Percentiles rank a stretch among this genome's conserved stretches.
Conservation (phyloP, 2,329 filamentous ascomycete species). For the Pestalotiopsis sp. region DNA sequence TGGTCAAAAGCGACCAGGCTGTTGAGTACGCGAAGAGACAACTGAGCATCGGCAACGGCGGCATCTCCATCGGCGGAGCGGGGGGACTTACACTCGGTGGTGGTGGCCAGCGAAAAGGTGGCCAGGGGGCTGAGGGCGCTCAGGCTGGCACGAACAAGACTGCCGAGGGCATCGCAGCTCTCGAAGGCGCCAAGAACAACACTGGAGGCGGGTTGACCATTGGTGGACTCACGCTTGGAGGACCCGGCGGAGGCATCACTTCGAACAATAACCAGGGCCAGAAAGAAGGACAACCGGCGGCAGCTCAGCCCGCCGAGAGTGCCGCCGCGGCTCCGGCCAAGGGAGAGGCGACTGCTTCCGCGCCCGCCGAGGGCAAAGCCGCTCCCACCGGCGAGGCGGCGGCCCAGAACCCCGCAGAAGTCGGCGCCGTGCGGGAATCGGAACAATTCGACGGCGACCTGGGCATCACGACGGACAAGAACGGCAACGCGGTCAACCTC, state of each 20-base stretch:
- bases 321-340: neutral
- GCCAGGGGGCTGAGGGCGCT: neutral
- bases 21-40: slow-evolving; percentile 3
- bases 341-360: neutral
- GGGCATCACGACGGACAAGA: slow-evolving; percentile 18
- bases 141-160: slow-evolving; percentile 3
- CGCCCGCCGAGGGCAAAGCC: slow-evolving; percentile 1
- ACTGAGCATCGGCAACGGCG: neutral
- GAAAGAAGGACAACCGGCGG: slow-evolving; percentile 1
- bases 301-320: slow-evolving; percentile 1
- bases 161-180: slow-evolving; percentile 2
- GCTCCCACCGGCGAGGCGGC: slow-evolving; percentile 2
- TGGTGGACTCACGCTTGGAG: slow-evolving; percentile 2
- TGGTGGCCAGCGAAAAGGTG: neutral
- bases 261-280: slow-evolving; percentile 5
- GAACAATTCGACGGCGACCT: slow-evolving; percentile 20
- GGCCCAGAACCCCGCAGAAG: slow-evolving; percentile 6
- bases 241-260: slow-evolving; percentile 1
- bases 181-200: slow-evolving; percentile 3
- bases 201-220: slow-evolving; percentile 1
- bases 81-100: slow-evolving; percentile 5
- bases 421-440: slow-evolving; percentile 16
- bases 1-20: neutral
- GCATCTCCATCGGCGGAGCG: slow-evolving; percentile 7
- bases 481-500: slow-evolving; percentile 18